Evolutionary conservation across 2,329 filamentous ascomycete genomes (phyloP), one percentile per base, ranked within the genome.

Genomic region (Neurospora sp.): DNA sequence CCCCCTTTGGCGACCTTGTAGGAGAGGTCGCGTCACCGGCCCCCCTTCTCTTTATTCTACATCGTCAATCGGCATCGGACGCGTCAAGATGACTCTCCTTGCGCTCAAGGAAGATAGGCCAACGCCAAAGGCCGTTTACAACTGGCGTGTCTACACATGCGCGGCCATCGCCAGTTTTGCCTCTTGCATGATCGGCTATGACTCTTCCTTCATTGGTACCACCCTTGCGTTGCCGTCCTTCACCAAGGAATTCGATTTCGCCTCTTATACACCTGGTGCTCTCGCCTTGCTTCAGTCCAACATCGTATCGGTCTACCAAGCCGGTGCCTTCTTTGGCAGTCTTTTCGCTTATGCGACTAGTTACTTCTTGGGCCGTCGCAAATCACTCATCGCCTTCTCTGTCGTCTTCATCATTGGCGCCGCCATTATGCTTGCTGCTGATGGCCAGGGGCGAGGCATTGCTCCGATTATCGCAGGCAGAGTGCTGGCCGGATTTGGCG

Each of bases 301-400:
- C 78, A 93, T 94, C 72, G 91, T 93, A 68, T 93, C 90, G 36
- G 87, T 91, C 69, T 94, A 93, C 81, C 92, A 95, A 79, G 92
- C 92, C 10, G 92, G 92, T 71, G 91, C 91, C 71, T 94, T 96
- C 82, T 94, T 95, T 75, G 92, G 92, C 68, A 87, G 89, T n/a
- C 81, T 93, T 52, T 85, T 86, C 71, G 90, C 89, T 70, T 93
- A 91, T 74, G 84, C 82, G 9, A 85, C 87, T 40, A 88, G 86
- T 38, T 89, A 90, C 81, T 91, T 86, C 77, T 81, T 90, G 72
- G 91, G 91, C 38, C 86, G 91, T 28, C 87, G 87, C 75, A 86
- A 84, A 77, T 90, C 87, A 28, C 82, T 94, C 2, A 81, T 89
- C 73, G 73, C 88, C 66, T 91, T 89, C 77, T 80, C 84, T 2